These are phyloP conservation scores for Phragmites australis DNA, from an alignment of 176 grass and related monocot genomes.

Conservation along the genomic window DNA sequence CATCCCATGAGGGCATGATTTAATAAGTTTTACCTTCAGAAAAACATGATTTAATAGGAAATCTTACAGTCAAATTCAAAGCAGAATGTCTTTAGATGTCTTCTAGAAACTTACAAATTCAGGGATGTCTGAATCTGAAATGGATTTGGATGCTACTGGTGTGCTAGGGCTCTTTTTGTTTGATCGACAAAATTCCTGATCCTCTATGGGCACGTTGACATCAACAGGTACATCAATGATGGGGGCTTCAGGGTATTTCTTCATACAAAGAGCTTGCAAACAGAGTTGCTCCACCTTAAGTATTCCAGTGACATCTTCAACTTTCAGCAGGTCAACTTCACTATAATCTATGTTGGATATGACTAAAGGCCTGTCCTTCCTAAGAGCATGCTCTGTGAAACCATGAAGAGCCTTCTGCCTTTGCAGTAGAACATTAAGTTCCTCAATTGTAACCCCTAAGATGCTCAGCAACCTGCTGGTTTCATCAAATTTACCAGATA, in stretches of 20 bases:
- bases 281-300: slow-evolving; percentile 28
- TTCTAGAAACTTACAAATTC: slow-evolving; percentile 37
- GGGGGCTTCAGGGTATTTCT: slow-evolving; percentile 11
- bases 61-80: not conserved
- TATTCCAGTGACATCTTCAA: slow-evolving; percentile 18
- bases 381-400: slow-evolving; percentile 34
- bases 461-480: not conserved
- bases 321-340: slow-evolving; percentile 14
- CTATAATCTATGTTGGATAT: slow-evolving; percentile 35
- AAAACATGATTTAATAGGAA: not conserved
- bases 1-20: slow-evolving; percentile 11
- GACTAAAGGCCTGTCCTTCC: slow-evolving; percentile 26
- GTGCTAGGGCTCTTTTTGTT: slow-evolving; percentile 11
- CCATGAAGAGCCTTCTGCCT: slow-evolving; percentile 33
- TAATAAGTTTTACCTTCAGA: slow-evolving; percentile 25
- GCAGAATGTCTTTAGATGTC: not conserved
- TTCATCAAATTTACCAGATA: slow-evolving; percentile 30
- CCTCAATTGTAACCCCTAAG: slow-evolving; percentile 8
- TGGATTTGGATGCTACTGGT: slow-evolving; percentile 9
- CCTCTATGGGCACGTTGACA: not conserved
- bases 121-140: slow-evolving; percentile 29
- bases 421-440: slow-evolving; percentile 7
- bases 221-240: slow-evolving; percentile 14
- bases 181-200: not conserved
- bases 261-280: slow-evolving; percentile 43